Evolutionary conservation across 1,284 basidiomycete species (phyloP), one percentile per base, ranked within the genome.

Genomic region (Sporisorium scitamineum): DNA sequence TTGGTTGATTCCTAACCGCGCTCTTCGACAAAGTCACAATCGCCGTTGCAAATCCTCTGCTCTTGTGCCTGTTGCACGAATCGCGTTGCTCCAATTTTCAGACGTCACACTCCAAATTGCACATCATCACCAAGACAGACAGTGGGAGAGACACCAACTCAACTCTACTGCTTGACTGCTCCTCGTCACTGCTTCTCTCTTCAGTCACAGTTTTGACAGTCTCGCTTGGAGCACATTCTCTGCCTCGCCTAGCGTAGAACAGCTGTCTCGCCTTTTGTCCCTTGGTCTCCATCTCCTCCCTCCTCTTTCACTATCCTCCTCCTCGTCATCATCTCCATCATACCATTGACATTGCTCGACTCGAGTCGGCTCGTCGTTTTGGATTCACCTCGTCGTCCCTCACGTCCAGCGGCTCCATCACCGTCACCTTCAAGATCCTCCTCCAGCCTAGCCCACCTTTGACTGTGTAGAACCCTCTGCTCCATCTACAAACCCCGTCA

Each of bases 201-300:
- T 31, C 26, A 52, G 34, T 55, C 53, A 51, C 60, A 50, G 26
- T 24, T 50, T 45, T 56, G 58, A 55, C 50, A 55, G 52, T 57
- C 32, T 26, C 52, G 42, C 44, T 51, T 39, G 47, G 45, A 50
- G n/a, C 27, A 18, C 48, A 50, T 20, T 48, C 48, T 29, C 27
- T 14, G 91, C 85, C 77, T 14, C 24, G 44, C 22, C 9, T 18
- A 7, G 24, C 18, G 37, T 18, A 29, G 7, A 50, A 9, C 45
- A 7, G 26, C 8, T 47, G 24, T 8, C 22, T 45, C 42, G 27
- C 47, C 27, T 18, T n/a, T 48, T 5, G 14, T 29, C 47, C 11
- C 20, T 47, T 24, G 24, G 1, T 26, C 34, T 42, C 16, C 24
- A 16, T 13, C 52, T 53, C 24, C n/a, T 27, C 44, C 42, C 18